Evolutionary conservation across 1,284 basidiomycete species (phyloP), one percentile per base, ranked within the genome.

Genomic region (Neotropicomus parvogracilis): DNA sequence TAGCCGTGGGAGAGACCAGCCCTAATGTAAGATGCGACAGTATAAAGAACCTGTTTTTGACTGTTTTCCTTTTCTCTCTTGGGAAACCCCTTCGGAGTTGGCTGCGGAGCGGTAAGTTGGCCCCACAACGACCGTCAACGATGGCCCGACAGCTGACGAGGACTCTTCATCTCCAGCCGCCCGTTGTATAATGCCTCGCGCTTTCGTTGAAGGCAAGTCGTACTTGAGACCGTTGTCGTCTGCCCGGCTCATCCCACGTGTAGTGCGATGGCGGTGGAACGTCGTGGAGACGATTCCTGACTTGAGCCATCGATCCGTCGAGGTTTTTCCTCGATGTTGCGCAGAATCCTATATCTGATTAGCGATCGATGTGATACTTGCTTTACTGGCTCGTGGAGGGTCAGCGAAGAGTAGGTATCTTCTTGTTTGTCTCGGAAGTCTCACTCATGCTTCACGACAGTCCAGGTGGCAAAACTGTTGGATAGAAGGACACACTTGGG

Each of bases 1-100:
- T 29, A 45, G 27, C 36, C 51, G 59, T 65, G 62, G 45, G 61
- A 67, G 12, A 55, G 35, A 47, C 64, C 63, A 40, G 64, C 64
- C 64, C 64, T 65, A 59, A 68, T 34, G 52, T 5, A 13, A 17
- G 21, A 9, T 33, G 38, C 42, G 26, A 37, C 14, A 26, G 14
- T 52, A 66, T 66, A 65, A 41, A 51, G 44, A 50, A n/a, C n/a
- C n/a, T n/a, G n/a, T n/a, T n/a, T n/a, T n/a, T n/a, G n/a, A n/a
- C n/a, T n/a, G 7, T 17, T 0, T 0, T 9, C 26, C 28, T 0
- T 0, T 7, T 7, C 53, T 21, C 34, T 48, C 13, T 56, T 7
- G 64, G 67, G 66, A 64, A 67, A 65, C 63, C 63, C 67, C 67
- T 64, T 69, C 65, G 66, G 65, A 43, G 31, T 53, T n/a, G 54